These are phyloP conservation scores for Ananas comosus DNA, from an alignment of 176 grass and related monocot species.

Conservation along the genomic window DNA sequence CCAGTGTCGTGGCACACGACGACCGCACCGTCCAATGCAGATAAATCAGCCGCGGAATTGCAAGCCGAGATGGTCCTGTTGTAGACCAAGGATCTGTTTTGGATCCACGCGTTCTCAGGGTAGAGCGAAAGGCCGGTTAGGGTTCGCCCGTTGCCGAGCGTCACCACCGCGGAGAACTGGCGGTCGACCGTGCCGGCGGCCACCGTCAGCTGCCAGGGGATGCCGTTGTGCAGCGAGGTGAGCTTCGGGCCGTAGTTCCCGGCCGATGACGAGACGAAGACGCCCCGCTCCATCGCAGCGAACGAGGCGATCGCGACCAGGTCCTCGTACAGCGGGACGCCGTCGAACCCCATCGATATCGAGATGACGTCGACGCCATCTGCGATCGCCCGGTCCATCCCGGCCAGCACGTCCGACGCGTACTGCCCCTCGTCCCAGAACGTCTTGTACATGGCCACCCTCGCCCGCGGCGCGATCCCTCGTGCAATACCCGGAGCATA, in stretches of 20 bases:
- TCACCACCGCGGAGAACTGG: not conserved
- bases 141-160: conserved; percentile 8
- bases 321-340: conserved; percentile 18
- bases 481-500: conserved; percentile 39
- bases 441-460: conserved; percentile 73
- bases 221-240: conserved; percentile 14
- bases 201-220: conserved; percentile 7
- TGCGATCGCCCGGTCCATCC: conserved; percentile 63
- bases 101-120: not conserved
- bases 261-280: conserved; percentile 64
- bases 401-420: conserved; percentile 59
- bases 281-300: conserved; percentile 52
- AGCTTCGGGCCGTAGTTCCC: conserved; percentile 57
- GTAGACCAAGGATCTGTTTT: not conserved
- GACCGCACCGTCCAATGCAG: not conserved
- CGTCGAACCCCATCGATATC: conserved; percentile 38
- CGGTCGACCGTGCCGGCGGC: conserved; percentile 8
- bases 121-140: conserved; percentile 5
- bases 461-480: conserved; percentile 59
- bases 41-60: not conserved
- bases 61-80: not conserved
- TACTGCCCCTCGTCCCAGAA: conserved; percentile 37
- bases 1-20: not conserved
- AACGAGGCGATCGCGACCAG: conserved; percentile 67
- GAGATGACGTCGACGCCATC: conserved; percentile 80